Conservation (phyloP, 164 flowering plant genomes). For the Tetracentron sinense region DNA sequence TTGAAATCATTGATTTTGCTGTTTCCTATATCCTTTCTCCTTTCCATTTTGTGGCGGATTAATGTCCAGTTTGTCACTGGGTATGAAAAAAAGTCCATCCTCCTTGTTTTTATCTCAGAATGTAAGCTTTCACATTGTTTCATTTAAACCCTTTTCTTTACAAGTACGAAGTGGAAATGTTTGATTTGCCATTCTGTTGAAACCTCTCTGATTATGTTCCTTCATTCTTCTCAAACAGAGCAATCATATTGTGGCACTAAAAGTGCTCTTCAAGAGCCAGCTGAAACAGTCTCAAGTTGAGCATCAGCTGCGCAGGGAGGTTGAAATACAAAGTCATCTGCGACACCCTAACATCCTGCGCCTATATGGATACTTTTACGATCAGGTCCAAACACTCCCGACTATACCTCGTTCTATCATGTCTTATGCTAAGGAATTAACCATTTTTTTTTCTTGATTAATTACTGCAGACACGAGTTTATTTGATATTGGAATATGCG, state of each 20-base stretch:
- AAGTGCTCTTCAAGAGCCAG: conserved; percentile 94
- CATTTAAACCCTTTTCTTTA: not conserved
- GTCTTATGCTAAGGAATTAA: not conserved
- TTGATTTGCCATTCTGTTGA: not conserved
- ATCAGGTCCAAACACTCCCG: conserved; percentile 48
- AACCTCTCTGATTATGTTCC: not conserved
- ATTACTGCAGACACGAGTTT: conserved; percentile 78
- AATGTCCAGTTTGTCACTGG: no score
- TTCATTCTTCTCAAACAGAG: conserved; percentile 55
- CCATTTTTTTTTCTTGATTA: not conserved
- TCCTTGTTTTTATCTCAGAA: no score
- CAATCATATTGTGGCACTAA: conserved; percentile 87
- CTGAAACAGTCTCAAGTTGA: conserved; percentile 95
- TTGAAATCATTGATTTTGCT: no score
- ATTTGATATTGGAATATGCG: conserved; percentile 90
- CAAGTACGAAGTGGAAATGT: not conserved
- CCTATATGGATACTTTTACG: conserved; percentile 92
- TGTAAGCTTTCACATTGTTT: not conserved
- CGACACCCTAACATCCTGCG: conserved; percentile 84
- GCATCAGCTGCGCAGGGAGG: conserved; percentile 94
- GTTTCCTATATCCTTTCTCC: no score
- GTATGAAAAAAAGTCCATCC: no score
- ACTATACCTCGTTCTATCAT: not conserved
- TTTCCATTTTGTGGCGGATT: no score
- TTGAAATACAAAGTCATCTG: conserved; percentile 93